Evolutionary conservation across 192 early-diverging fungal species (phyloP).

Genomic region (Gamsiella multidivaricata): DNA sequence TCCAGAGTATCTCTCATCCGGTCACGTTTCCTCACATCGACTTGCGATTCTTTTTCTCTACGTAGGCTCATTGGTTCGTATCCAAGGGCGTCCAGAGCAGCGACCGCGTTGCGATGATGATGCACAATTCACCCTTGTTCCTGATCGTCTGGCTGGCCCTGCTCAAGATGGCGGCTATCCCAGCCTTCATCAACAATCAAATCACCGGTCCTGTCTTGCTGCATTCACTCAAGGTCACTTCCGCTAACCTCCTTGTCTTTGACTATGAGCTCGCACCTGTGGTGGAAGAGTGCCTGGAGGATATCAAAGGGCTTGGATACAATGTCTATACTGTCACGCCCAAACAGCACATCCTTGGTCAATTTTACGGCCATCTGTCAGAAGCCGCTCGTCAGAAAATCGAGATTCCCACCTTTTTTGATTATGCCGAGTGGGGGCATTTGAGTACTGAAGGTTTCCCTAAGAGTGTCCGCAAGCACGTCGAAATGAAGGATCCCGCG

Average conservation of each 20-base stretch:
- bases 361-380: slow-evolving; percentile 27
- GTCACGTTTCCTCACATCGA: background rate
- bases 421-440: slow-evolving; percentile 20
- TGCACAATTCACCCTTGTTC: slow-evolving; percentile 71
- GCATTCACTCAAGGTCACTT: slow-evolving; percentile 56
- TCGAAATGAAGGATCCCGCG: slow-evolving; percentile 26
- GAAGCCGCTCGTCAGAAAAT: slow-evolving; percentile 25
- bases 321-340: slow-evolving; percentile 35
- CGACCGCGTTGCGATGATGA: slow-evolving; percentile 64
- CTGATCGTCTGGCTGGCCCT: slow-evolving; percentile 64
- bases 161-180: slow-evolving; percentile 64
- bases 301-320: slow-evolving; percentile 26
- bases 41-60: background rate
- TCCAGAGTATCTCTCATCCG: background rate
- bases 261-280: slow-evolving; percentile 42
- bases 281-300: slow-evolving; percentile 40
- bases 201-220: slow-evolving; percentile 52
- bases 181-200: slow-evolving; percentile 73
- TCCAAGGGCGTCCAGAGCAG: slow-evolving; percentile 18
- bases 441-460: slow-evolving; percentile 35
- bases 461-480: slow-evolving; percentile 6
- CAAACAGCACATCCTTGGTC: slow-evolving; percentile 20
- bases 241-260: slow-evolving; percentile 57
- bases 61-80: slow-evolving; percentile 45
- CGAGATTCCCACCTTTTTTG: slow-evolving; percentile 55